phyloP scores from a whole-genome alignment of 352 stramenopile genomes.

The Nothophytophthora sp. region DNA sequence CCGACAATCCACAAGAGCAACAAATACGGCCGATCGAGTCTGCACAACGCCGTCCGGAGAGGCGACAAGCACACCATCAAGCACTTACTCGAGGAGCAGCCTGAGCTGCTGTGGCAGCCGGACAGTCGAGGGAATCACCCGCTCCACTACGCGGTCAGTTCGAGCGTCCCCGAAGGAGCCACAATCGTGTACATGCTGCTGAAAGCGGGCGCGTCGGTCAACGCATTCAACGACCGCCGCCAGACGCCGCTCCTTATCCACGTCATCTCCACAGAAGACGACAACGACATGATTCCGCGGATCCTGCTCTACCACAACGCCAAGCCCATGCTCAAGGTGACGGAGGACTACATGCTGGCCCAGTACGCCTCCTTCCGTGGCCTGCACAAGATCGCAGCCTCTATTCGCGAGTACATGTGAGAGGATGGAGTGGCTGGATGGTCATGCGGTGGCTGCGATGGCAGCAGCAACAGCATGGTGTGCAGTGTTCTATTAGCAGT shows the following conservation, averaged over 20 bases:
- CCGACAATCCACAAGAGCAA: conserved; percentile 5
- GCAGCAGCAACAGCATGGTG: conserved; percentile 2
- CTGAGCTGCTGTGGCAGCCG: conserved; percentile 32
- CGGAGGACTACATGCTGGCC: conserved; percentile 44
- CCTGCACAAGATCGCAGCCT: conserved; percentile 45
- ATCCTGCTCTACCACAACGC: conserved; percentile 57
- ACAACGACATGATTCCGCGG: conserved; percentile 47
- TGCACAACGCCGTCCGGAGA: conserved; percentile 57
- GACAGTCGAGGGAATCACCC: conserved; percentile 61
- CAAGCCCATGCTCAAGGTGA: conserved; percentile 46
- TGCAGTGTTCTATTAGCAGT: conserved; percentile 2
- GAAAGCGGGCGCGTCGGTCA: conserved; percentile 47
- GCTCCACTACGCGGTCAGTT: conserved; percentile 59
- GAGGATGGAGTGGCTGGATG: background rate
- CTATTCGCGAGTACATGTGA: conserved; percentile 57
- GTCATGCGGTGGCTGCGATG: conserved; percentile 1
- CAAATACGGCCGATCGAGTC: conserved; percentile 47
- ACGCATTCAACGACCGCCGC: conserved; percentile 48
- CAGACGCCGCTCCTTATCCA: conserved; percentile 58
- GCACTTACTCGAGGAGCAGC: conserved; percentile 30
- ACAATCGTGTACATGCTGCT: conserved; percentile 52
- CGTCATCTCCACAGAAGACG: conserved; percentile 52
- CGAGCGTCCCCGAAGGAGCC: conserved; percentile 25
- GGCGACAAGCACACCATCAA: conserved; percentile 42
- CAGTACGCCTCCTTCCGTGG: conserved; percentile 41